Conservation (phyloP, 441 rosid species). For the Codiaeum variegatum region DNA sequence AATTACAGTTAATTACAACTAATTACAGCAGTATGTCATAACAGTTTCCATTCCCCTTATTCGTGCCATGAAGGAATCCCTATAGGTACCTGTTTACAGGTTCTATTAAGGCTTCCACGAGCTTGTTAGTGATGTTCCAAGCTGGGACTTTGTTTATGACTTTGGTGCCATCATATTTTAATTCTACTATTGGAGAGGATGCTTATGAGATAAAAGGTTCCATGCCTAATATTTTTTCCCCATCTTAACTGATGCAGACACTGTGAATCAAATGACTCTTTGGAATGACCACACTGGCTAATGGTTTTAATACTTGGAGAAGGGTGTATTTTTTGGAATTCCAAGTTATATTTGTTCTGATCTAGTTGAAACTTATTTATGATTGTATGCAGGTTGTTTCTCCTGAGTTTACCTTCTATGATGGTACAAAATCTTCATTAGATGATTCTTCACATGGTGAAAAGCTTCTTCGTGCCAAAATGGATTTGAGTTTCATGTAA, state of each 20-base stretch:
- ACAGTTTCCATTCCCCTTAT: background rate
- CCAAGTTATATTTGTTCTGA: background rate
- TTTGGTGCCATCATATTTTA: background rate
- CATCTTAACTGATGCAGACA: background rate
- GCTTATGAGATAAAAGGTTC: background rate
- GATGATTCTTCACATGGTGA: slow-evolving; percentile 81
- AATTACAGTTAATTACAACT: too few relatives aligned
- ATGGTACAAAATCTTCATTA: slow-evolving; percentile 85
- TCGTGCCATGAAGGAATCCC: background rate
- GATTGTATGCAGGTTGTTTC: slow-evolving; percentile 68
- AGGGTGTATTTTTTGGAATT: background rate
- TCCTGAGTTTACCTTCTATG: slow-evolving; percentile 96
- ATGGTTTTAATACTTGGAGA: background rate
- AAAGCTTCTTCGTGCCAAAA: slow-evolving; percentile 90
- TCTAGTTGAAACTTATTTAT: slow-evolving; percentile 8
- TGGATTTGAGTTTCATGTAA: slow-evolving; percentile 99
- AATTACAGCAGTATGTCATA: too few relatives aligned
- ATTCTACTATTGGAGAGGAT: background rate
- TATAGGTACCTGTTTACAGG: background rate
- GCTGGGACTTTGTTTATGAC: background rate
- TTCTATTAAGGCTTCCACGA: background rate
- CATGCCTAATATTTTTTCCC: background rate
- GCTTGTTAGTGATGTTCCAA: too few relatives aligned
- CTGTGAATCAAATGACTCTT: background rate
- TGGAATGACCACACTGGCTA: background rate